Base-by-base conservation (phyloP, 75 land plant genomes). In the Chamaecyparis obtusa region DNA sequence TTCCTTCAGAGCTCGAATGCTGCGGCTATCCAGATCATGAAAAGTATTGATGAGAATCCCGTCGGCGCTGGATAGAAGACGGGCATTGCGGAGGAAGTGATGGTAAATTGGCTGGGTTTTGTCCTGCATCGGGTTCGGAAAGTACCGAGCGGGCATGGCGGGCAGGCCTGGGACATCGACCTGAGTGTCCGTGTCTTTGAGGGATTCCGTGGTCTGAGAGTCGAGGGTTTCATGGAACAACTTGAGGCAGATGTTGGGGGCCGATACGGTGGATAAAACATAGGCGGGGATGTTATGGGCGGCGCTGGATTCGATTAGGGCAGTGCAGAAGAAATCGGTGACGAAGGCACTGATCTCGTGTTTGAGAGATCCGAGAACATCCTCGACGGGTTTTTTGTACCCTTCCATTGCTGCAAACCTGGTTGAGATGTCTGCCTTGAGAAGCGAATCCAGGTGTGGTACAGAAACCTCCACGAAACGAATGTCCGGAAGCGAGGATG, bases 81-180 rank as follows among this genome's bases (percentile, higher is more conserved):
- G 37, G 35, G 41, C 36, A 76, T 76, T 33, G 41, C 37, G 37
- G 79, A 76, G 79, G 21, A 76, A 76, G 21, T 36, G 79, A 16
- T 16, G 79, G 37, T 76, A 76, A 16, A 76, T 15, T 17, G 41
- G 79, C 5, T 14, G 1, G 6, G 17, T 15, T 37, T 7, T 76
- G 79, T 76, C 37, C 21, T 14, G 17, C 19, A 35, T 16, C 16
- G 87, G 36, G 46, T 33, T 48, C 2, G 87, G 83, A 86, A 90
- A 64, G 49, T 90, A 75, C 1, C 41, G 32, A 19, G 90, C 37
- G 3, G 89, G 87, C 0, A 90, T 11, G 10, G 89, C 84, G 2
- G 86, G 86, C 8, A 83, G 5, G 17, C 91, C 91, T 0, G 90
- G 92, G 27, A 89, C 21, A 7, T 85, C 11, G 11, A 48, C 17